Conservation (phyloP, 176 grass and related monocot genomes). For the Neostapfia colusana region DNA sequence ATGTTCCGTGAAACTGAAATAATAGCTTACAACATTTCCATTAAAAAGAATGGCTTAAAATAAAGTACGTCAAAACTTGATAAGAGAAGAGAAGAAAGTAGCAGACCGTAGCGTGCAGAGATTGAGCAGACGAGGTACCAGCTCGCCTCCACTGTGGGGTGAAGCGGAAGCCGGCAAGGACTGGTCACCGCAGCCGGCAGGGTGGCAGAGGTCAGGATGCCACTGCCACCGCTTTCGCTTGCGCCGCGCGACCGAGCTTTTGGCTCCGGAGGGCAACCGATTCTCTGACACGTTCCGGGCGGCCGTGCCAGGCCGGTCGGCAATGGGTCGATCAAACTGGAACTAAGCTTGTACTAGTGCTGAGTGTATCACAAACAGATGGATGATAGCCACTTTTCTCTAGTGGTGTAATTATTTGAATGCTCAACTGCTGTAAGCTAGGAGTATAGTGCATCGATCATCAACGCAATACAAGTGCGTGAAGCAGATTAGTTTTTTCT, state of each 20-base stretch:
- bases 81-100: not conserved
- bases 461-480: not conserved
- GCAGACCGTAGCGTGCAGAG: not conserved
- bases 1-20: not conserved
- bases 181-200: not conserved
- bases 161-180: not conserved
- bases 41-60: not conserved
- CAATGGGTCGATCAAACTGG: not conserved
- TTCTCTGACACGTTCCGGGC: not conserved
- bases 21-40: not conserved
- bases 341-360: not conserved
- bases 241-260: not conserved
- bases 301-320: not conserved
- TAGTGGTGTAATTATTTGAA: not conserved
- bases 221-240: not conserved
- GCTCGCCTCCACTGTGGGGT: not conserved
- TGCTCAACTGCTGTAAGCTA: not conserved
- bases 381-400: not conserved
- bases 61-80: not conserved
- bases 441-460: not conserved
- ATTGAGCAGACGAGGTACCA: not conserved
- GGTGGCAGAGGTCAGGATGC: not conserved
- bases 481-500: not conserved
- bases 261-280: not conserved
- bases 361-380: not conserved